Evolutionary conservation across 768 basidiomycete species (phyloP).

Genomic region (Gautieria morchelliformis): DNA sequence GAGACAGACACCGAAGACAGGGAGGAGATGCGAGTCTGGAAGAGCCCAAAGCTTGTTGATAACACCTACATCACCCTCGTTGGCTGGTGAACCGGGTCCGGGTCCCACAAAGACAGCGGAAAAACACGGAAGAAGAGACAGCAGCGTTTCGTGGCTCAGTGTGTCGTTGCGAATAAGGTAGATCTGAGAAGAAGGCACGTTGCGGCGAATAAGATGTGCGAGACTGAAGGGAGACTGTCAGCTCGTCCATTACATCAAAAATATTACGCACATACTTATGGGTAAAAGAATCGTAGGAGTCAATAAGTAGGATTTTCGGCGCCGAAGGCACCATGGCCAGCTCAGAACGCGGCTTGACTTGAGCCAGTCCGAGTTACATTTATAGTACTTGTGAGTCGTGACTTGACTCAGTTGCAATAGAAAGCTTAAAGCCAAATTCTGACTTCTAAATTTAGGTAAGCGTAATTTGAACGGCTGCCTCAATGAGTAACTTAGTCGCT

Average conservation of each 20-base stretch:
- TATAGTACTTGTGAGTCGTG: no score
- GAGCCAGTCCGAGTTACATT: background rate
- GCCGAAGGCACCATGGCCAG: background rate
- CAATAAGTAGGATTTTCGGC: conserved; percentile 49
- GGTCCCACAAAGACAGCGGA: conserved; percentile 68
- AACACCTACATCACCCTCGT: conserved; percentile 53
- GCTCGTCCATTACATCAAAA: background rate
- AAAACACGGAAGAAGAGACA: conserved; percentile 48
- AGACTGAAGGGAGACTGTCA: conserved; percentile 35
- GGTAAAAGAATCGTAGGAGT: conserved; percentile 86
- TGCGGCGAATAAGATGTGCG: conserved; percentile 55
- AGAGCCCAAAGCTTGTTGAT: conserved; percentile 66
- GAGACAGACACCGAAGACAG: conserved; percentile 77
- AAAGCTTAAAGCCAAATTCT: no score
- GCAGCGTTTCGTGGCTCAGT: conserved; percentile 38
- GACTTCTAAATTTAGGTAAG: no score
- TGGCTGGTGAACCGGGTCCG: conserved; percentile 70
- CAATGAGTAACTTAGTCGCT: no score
- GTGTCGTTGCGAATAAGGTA: conserved; percentile 70
- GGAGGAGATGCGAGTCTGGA: conserved; percentile 39
- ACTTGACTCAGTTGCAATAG: no score
- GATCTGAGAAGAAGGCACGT: conserved; percentile 52
- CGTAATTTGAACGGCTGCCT: no score
- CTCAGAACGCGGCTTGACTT: background rate
- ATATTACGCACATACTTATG: conserved; percentile 52